Base-by-base conservation (phyloP, 176 grass and related monocot genomes). In the Luzula sylvatica region DNA sequence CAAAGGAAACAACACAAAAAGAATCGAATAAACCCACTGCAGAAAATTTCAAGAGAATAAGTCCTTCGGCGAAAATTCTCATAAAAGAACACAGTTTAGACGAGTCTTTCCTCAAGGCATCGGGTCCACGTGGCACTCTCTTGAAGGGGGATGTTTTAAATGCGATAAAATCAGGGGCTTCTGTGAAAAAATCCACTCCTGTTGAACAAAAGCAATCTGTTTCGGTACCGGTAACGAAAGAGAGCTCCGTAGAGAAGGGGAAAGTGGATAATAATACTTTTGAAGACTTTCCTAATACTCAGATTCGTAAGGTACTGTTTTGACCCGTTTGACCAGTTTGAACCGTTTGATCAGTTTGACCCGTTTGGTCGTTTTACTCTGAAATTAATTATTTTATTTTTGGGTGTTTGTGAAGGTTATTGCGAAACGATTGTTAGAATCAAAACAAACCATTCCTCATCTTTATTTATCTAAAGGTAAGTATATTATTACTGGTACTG, bases 111-210 rank as follows among this genome's bases (percentile, higher is more conserved):
- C 67, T 96, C 22, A 86, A 72, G 52, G 92, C 85, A 15, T 77
- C 92, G 20, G 85, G 92, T n/a, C 92, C 90, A 39, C 92, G 71
- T 75, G 92, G 92, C 38, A 96, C 92, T 69, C 92, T 96, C 67
- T 45, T 96, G 55, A 96, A 96, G 72, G 84, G 92, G 3, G 92
- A 89, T 55, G 81, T 96, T 41, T 55, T 96, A 17, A 71, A 77
- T 18, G 81, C 85, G 52, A 62, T 96, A 60, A 89, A 77, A 58
- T 82, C 81, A 52, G 83, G 81, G 6, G 23, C 26, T 17, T 42
- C 56, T 78, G 61, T 46, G 57, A 66, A 60, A 69, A 44, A 52
- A 51, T 27, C 11, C n/a, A 69, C 59, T 42, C 50, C 70, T 60
- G 30, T 35, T 35, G 41, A 56, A 56, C 72, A 89, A 74, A 77